Percentiles rank a stretch among this genome's conserved stretches.
phyloP scores from a whole-genome alignment of 192 early-diverging fungal genomes.

The Umbelopsis vinacea region DNA sequence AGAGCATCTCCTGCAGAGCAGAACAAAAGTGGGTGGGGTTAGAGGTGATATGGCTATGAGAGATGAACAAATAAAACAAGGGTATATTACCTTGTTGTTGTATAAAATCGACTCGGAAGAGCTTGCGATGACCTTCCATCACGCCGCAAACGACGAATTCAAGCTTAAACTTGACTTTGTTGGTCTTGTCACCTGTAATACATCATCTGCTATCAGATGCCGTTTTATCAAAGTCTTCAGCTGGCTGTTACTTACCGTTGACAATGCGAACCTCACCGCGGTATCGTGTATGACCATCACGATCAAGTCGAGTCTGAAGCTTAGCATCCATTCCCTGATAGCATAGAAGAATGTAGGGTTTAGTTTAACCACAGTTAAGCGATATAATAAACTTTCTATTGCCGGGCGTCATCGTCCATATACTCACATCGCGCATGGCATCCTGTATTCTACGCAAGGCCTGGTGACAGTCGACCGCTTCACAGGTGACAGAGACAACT shows the following conservation, averaged over 20 bases:
- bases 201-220: background rate
- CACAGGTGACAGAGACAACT: background rate
- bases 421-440: constrained; percentile 9
- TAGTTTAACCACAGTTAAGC: no score
- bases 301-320: constrained; percentile 1
- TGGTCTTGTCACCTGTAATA: background rate
- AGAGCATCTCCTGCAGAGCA: background rate
- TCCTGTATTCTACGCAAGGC: constrained; percentile 3
- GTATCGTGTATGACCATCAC: constrained; percentile 6
- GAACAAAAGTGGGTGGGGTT: background rate
- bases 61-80: no score
- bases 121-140: constrained; percentile 13
- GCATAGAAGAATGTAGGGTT: background rate
- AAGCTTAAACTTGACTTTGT: constrained; percentile 12
- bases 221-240: no score
- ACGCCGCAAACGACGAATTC: constrained; percentile 10
- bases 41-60: background rate
- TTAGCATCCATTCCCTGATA: constrained; percentile 16
- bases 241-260: background rate
- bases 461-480: constrained; percentile 10
- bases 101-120: constrained; percentile 13
- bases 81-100: constrained; percentile 4
- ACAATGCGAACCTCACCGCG: constrained; percentile 7
- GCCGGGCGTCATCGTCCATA: no score
- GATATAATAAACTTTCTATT: no score